These are phyloP conservation scores for Nicotiana noctiflora DNA, from an alignment of 257 asterid genomes.

Conservation along the genomic window DNA sequence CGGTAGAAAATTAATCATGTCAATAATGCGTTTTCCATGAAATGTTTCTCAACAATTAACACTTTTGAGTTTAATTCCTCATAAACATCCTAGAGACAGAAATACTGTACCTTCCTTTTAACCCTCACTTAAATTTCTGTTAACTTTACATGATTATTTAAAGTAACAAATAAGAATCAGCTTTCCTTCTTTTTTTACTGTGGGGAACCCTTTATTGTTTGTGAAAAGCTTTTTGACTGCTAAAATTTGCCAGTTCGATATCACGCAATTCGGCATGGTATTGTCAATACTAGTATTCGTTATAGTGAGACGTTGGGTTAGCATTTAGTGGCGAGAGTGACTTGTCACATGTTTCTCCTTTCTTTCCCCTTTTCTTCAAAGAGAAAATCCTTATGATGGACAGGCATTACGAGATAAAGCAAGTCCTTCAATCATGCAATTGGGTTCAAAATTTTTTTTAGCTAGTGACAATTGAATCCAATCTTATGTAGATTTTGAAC, in stretches of 20 bases:
- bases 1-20: background rate
- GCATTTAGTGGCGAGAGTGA: conserved; percentile 40
- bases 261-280: conserved; percentile 1
- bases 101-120: background rate
- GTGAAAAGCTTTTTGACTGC: background rate
- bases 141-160: background rate
- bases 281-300: background rate
- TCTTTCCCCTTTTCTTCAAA: background rate
- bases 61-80: no score
- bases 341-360: conserved; percentile 37
- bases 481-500: no score
- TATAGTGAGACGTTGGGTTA: conserved; percentile 17
- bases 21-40: background rate
- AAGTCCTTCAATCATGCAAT: background rate
- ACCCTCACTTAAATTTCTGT: background rate
- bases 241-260: background rate
- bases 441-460: no score
- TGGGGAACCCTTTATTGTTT: background rate
- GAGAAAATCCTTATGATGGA: background rate
- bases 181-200: background rate
- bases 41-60: background rate
- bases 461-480: no score
- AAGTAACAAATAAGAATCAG: background rate
- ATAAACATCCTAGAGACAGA: no score
- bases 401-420: background rate